Conservation (phyloP, 176 grass and related monocot species). For the Pharus latifolius region DNA sequence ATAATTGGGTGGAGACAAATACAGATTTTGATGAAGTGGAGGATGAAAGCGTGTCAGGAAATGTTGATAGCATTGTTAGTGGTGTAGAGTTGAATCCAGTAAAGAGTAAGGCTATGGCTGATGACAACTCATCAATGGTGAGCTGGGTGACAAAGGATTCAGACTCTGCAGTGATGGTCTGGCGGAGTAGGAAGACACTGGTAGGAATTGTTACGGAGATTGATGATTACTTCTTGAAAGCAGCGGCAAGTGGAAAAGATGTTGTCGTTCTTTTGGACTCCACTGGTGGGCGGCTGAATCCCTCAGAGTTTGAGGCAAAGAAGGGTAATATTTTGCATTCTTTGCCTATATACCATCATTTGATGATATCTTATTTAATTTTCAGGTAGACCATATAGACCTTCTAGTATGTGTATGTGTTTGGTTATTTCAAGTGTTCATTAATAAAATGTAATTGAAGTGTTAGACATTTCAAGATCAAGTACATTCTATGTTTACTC, state of each 20-base stretch:
- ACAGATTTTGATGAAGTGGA: constrained; percentile 56
- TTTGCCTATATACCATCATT: background rate
- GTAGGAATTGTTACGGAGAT: constrained; percentile 70
- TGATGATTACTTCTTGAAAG: constrained; percentile 94
- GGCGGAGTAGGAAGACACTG: constrained; percentile 53
- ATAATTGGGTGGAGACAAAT: constrained; percentile 60
- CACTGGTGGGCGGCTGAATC: constrained; percentile 26
- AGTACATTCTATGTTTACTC: background rate
- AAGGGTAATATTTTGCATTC: constrained; percentile 45
- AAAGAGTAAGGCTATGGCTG: constrained; percentile 25
- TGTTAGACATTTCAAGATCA: background rate
- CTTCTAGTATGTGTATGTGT: background rate
- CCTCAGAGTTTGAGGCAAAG: constrained; percentile 46
- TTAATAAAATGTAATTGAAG: background rate
- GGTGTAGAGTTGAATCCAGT: constrained; percentile 15
- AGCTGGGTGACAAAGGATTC: constrained; percentile 66
- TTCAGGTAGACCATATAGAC: background rate
- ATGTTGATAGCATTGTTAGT: background rate
- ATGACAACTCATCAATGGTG: constrained; percentile 52
- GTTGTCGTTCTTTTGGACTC: constrained; percentile 71
- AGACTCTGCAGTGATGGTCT: constrained; percentile 25
- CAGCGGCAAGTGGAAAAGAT: constrained; percentile 73
- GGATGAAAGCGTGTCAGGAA: constrained; percentile 23
- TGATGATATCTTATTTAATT: constrained; percentile 5
- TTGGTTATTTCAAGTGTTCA: background rate